Percentiles rank a stretch among this genome's conserved stretches.
These are phyloP conservation scores for Colletotrichum viniferum DNA, from an alignment of 2,329 filamentous ascomycete species.

Conservation along the genomic window DNA sequence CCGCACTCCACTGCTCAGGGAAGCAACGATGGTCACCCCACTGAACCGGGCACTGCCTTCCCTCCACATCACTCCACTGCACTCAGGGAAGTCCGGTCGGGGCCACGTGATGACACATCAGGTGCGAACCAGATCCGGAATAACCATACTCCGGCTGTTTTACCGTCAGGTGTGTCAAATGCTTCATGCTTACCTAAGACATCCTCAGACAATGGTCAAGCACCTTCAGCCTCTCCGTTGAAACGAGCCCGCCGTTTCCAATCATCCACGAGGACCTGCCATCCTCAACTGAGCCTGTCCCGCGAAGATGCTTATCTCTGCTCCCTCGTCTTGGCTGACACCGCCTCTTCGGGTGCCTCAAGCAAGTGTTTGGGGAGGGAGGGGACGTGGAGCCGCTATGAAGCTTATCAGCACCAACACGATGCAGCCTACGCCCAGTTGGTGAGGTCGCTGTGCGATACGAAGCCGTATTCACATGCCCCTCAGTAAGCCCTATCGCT, in stretches of 20 bases:
- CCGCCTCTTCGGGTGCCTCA: not conserved
- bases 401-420: not conserved
- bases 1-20: not conserved
- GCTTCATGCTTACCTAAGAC: not conserved
- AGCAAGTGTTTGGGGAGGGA: not conserved
- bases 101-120: not conserved
- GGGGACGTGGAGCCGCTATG: not conserved
- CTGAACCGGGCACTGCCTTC: not conserved
- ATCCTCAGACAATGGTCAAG: not conserved
- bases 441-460: not conserved
- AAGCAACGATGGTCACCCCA: not conserved
- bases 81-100: not conserved
- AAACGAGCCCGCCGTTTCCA: slow-evolving; percentile 12
- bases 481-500: not conserved
- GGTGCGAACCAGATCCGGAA: not conserved
- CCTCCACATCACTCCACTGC: not conserved
- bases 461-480: not conserved
- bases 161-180: not conserved
- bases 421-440: not conserved
- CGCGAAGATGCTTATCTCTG: not conserved
- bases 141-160: not conserved
- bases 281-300: not conserved
- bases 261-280: not conserved
- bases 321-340: not conserved
- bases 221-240: not conserved